Base-by-base conservation (phyloP, 2,329 filamentous ascomycete genomes). In the Ophiostoma fasciatum region DNA sequence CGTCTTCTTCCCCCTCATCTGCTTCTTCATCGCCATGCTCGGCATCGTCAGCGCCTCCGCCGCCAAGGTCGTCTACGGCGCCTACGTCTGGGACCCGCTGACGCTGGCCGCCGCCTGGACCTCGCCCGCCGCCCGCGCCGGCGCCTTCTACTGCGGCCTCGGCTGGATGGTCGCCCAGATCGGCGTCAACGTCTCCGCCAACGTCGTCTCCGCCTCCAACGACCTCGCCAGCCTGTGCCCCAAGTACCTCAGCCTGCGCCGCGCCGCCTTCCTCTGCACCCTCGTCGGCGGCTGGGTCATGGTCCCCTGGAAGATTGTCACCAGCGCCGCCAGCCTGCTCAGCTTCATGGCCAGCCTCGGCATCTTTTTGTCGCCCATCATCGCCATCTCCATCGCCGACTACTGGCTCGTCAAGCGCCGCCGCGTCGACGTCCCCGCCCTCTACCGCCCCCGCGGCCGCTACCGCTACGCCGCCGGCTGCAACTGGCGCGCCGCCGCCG, bases 271-370 rank as follows among this genome's bases (percentile, higher is more conserved):
- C 20, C 54, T 74, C 28, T 63, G 66, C 6, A 66, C 67, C 2
- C 33, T 74, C 5, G 49, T 73, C 18, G 46, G 44, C 12, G 46
- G 41, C 17, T 48, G 46, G 46, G 41, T 45, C 36, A 47, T 47
- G 45, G 69, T 74, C 1, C 72, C 72, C 3, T 78, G 73, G 74
- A 75, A 75, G 55, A 78, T 79, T 42, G 58, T 78, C 12, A 59
- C 54, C 22, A 71, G 66, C 0, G 74, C 74, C 1, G 52, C 57
- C 6, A 71, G 63, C 0, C 69, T 78, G 44, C 56, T 78, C 4
- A 66, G 67, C 30, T 81, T 81, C 55, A 77, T 82, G 66, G 62
- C 66, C 22, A 74, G 74, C 0, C 50, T 59, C 22, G 58, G 55
- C 30, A 45, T 79, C 28, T 79, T 81, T 53, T 58, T 80, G 0